Evolutionary conservation across 2,329 filamentous ascomycete genomes (phyloP).

Genomic region (Seiridium cupressi): DNA sequence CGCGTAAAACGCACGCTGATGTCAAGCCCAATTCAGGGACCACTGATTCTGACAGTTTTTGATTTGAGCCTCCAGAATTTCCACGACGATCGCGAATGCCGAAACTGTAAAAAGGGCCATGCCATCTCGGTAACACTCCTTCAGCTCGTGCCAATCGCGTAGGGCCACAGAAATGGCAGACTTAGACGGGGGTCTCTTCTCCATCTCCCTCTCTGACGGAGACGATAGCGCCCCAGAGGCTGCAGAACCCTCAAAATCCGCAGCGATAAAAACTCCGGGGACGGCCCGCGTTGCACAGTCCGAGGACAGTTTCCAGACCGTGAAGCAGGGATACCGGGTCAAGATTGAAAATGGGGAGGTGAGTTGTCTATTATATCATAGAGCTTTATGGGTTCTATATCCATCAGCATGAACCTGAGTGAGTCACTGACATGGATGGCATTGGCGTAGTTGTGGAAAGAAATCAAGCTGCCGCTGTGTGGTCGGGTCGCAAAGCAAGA

Average conservation of each 20-base stretch:
- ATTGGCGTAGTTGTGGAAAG: conserved; percentile 39
- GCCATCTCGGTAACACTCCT: neutral
- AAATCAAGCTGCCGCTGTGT: conserved; percentile 38
- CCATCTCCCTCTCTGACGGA: conserved; percentile 40
- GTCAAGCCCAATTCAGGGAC: conserved; percentile 12
- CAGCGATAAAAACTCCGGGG: conserved; percentile 12
- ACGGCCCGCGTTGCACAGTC: conserved; percentile 35
- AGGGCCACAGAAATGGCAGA: conserved; percentile 13
- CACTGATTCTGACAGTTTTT: neutral
- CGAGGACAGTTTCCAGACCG: conserved; percentile 46
- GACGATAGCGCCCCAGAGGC: conserved; percentile 25
- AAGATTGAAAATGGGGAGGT: conserved; percentile 57
- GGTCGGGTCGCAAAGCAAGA: conserved; percentile 40
- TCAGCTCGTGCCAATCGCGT: too few species aligned
- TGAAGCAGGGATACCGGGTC: conserved; percentile 42
- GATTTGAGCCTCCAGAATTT: too few species aligned
- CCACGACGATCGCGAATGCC: neutral
- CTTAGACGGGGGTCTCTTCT: conserved; percentile 35
- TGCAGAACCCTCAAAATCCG: conserved; percentile 14
- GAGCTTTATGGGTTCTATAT: neutral
- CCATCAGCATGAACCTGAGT: neutral
- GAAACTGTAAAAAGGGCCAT: neutral
- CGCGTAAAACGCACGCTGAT: conserved; percentile 20
- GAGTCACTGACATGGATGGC: conserved; percentile 1
- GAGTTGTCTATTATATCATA: conserved; percentile 16